Conservation (phyloP, 2,329 filamentous ascomycete genomes). For the Aureobasidium zeae region DNA sequence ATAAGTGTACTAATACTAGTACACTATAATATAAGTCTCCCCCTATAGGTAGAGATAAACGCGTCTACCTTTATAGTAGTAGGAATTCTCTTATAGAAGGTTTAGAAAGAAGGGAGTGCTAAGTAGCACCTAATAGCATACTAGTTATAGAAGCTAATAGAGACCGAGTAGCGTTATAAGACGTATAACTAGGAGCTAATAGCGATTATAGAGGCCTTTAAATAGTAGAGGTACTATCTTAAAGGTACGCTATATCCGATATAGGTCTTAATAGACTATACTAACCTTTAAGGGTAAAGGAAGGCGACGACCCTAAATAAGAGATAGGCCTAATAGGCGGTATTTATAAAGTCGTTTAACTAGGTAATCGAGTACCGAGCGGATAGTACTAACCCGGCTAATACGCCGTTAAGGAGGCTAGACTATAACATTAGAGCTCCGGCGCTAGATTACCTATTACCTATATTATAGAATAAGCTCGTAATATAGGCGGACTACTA, state of each 20-base stretch:
- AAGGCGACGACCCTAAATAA: slow-evolving; percentile 9
- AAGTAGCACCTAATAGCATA: slow-evolving; percentile 11
- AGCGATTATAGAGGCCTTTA: slow-evolving; percentile 17
- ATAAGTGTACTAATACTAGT: slow-evolving; percentile 11
- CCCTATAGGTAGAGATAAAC: slow-evolving; percentile 6
- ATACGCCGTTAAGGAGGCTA: slow-evolving; percentile 12
- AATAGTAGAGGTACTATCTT: slow-evolving; percentile 15
- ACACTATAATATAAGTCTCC: slow-evolving; percentile 9
- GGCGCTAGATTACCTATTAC: no score
- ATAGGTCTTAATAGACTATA: slow-evolving; percentile 1
- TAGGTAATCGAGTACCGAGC: slow-evolving; percentile 12
- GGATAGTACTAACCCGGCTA: slow-evolving; percentile 8
- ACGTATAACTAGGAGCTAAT: slow-evolving; percentile 18
- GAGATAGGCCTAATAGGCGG: slow-evolving; percentile 11
- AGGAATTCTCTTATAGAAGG: slow-evolving; percentile 14
- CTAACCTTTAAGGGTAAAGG: slow-evolving; percentile 15
- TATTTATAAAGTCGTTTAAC: slow-evolving; percentile 13
- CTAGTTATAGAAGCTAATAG: slow-evolving; percentile 7
- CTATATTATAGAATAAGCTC: no score
- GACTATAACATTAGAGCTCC: not conserved
- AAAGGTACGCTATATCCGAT: not conserved
- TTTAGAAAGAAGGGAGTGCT: not conserved
- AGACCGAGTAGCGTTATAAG: slow-evolving; percentile 14
- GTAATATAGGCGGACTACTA: not conserved
- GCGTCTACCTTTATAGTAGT: slow-evolving; percentile 5